A percentile compares a stretch with the other conserved stretches of the same genome.
phyloP scores from a whole-genome alignment of 306 rosid species.

The Alnus rubra region DNA sequence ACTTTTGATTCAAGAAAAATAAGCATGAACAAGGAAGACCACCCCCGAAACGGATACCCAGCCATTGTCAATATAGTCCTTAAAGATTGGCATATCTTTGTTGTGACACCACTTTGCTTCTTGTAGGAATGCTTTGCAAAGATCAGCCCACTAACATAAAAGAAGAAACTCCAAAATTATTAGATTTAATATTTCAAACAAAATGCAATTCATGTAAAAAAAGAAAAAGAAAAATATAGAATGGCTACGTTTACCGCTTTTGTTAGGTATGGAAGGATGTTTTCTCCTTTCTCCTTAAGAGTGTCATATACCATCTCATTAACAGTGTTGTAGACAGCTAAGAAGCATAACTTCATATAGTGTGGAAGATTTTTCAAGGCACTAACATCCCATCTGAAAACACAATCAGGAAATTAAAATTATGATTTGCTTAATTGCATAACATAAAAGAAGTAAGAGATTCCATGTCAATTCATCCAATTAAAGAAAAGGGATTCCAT shows the following conservation, averaged over 20 bases:
- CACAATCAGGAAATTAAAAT: background rate
- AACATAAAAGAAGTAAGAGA: background rate
- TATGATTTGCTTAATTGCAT: background rate
- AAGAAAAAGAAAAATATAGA: background rate
- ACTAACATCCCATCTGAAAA: slow-evolving; percentile 58
- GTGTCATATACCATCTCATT: slow-evolving; percentile 52
- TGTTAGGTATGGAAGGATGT: slow-evolving; percentile 46
- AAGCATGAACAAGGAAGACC: slow-evolving; percentile 37
- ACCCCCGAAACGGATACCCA: slow-evolving; percentile 48
- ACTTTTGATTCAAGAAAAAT: slow-evolving; percentile 35
- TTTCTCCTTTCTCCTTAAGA: slow-evolving; percentile 36
- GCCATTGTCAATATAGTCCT: slow-evolving; percentile 46
- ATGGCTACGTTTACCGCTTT: slow-evolving; percentile 32
- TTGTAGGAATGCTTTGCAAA: slow-evolving; percentile 53
- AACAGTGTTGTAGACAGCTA: slow-evolving; percentile 62
- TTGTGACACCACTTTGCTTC: slow-evolving; percentile 51
- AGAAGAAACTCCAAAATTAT: background rate
- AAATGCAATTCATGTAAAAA: no score
- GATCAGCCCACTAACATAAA: slow-evolving; percentile 44
- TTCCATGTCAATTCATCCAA: no score
- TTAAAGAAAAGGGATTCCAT: no score
- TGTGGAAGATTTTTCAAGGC: slow-evolving; percentile 39
- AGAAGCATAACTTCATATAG: slow-evolving; percentile 59
- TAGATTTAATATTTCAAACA: background rate
- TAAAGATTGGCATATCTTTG: slow-evolving; percentile 41